These are phyloP conservation scores for cucumber (Cucumis sativus) DNA, from an alignment of 306 rosid species.

Conservation along the genomic window Cucumber_9930_V3 NC_026658.2:10197501-10198000, in stretches of 20 bases:
- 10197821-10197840: neutral
- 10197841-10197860: neutral
- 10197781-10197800: neutral
- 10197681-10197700: conserved; percentile 26
- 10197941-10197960: conserved; percentile 87
- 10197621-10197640: neutral
- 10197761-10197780: conserved; percentile 9
- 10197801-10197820: neutral
- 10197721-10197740: conserved; percentile 91
- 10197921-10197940: conserved; percentile 68
- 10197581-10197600: conserved; percentile 95
- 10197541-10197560: conserved; percentile 75
- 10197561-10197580: conserved; percentile 85
- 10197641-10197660: neutral
- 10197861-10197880: conserved; percentile 41
- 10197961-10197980: conserved; percentile 93
- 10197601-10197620: conserved; percentile 73
- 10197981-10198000: conserved; percentile 55
- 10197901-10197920: conserved; percentile 83
- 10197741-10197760: conserved; percentile 95
- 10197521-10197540: conserved; percentile 14
- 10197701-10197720: conserved; percentile 78
- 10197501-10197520: neutral
- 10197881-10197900: conserved; percentile 76
- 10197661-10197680: neutral